Evolutionary conservation across 2,329 filamentous ascomycete genomes (phyloP), one percentile per base, ranked within the genome.

Genomic region (Teratosphaeria zuluensis): DNA sequence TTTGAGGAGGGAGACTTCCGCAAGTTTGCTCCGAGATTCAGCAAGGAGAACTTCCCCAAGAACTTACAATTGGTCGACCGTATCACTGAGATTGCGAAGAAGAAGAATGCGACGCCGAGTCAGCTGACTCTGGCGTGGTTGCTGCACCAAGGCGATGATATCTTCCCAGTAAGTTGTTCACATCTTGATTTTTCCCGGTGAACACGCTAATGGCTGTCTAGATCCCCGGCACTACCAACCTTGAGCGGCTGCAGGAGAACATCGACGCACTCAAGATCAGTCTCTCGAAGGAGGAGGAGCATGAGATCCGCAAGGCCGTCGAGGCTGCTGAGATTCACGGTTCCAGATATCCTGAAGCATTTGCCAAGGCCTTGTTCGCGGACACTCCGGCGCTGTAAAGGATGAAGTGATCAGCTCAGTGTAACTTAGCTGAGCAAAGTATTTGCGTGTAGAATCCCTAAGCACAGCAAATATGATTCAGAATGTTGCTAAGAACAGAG

Each of bases 71-170:
- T 86, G 2, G 78, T 84, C 2, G 77, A 81, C 33, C 69, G 70
- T 19, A 75, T 87, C 58, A 68, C 72, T 3, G 72, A 66, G 4
- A 66, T 86, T 5, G 83, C 82, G 0, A 71, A 76, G 51, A 74
- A 72, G 61, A 86, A 87, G 71, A 77, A 74, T 3, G 77, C 75
- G 53, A 84, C 84, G 0, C 64, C 82, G 0, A 77, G 76, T 1
- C 80, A 89, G 67, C 67, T 89, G 33, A 80, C 82, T 1, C 73
- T 88, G 31, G 84, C 84, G 0, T 88, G 85, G 84, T 64, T 88
- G 58, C 65, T 85, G 62, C 78, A 78, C 3, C 83, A 87, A 64
- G 70, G 70, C 14, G 75, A 80, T 2, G 81, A 85, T 63, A 75
- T 87, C 55, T 79, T 84, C 65, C 82, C 85, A 0, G 87, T 82